Percentiles rank a stretch among this genome's conserved stretches.
Evolutionary conservation across 2,329 filamentous ascomycete species (phyloP).

Genomic region (Mariannaea sp.): DNA sequence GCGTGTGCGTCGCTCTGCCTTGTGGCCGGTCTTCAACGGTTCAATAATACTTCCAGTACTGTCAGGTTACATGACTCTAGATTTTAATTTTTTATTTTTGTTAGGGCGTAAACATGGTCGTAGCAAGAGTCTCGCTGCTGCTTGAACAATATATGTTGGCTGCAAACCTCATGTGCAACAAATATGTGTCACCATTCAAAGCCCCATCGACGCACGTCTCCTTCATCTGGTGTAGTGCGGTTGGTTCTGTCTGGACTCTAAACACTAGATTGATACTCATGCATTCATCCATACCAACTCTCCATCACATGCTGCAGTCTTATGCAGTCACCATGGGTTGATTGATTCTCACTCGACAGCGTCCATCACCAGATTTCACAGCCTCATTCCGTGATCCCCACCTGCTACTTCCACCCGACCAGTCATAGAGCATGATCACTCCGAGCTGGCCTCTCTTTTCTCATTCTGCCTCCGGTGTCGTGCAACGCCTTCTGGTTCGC

Average conservation of each 20-base stretch:
- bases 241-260: not conserved
- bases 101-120: too few species aligned
- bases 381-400: slow-evolving; percentile 1
- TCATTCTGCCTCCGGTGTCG: not conserved
- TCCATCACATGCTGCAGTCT: slow-evolving; percentile 11
- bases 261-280: not conserved
- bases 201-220: not conserved
- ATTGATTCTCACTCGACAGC: not conserved
- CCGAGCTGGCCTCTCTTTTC: not conserved
- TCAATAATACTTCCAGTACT: not conserved
- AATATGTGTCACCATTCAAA: too few species aligned
- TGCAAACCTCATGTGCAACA: too few species aligned
- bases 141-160: too few species aligned
- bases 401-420: not conserved
- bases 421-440: slow-evolving; percentile 3
- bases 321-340: not conserved
- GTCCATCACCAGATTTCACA: slow-evolving; percentile 5
- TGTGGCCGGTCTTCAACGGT: not conserved
- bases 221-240: not conserved
- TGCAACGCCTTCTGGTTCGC: not conserved
- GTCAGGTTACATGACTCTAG: not conserved
- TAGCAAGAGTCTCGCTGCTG: not conserved
- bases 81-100: too few species aligned
- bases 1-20: not conserved
- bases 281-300: not conserved